phyloP scores from a whole-genome alignment of 257 asterid genomes.

The Solanum piurae region DNA sequence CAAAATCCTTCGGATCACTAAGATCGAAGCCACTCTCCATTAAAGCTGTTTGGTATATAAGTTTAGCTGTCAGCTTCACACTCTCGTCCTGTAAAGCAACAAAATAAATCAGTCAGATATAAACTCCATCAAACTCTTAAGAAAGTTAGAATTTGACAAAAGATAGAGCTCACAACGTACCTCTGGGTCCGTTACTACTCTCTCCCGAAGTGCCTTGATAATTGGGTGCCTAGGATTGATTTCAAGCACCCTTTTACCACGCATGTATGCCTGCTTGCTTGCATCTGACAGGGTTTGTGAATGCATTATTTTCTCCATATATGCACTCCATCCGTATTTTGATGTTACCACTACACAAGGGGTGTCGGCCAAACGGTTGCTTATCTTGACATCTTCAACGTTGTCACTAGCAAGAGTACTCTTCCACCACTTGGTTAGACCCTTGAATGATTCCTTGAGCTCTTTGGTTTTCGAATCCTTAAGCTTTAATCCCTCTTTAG shows the following conservation, averaged over 20 bases:
- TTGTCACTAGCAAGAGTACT: conserved; percentile 67
- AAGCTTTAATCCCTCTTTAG: conserved; percentile 83
- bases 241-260: conserved; percentile 87
- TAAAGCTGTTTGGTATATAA: conserved; percentile 82
- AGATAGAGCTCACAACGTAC: conserved; percentile 11
- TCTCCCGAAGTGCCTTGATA: conserved; percentile 78
- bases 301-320: conserved; percentile 94
- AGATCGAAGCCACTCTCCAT: conserved; percentile 82
- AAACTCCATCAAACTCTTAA: not conserved
- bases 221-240: conserved; percentile 89
- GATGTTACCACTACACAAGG: conserved; percentile 93
- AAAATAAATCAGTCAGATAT: not conserved
- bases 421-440: conserved; percentile 91
- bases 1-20: conserved; percentile 82
- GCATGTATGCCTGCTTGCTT: conserved; percentile 80
- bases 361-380: conserved; percentile 77
- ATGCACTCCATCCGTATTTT: conserved; percentile 80
- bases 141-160: not conserved
- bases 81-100: conserved; percentile 32
- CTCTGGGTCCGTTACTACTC: conserved; percentile 59
- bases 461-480: conserved; percentile 79
- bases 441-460: conserved; percentile 76
- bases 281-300: conserved; percentile 85
- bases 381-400: conserved; percentile 76
- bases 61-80: conserved; percentile 67